phyloP scores from a whole-genome alignment of 2,329 filamentous ascomycete species.

The Pseudogymnoascus sp. region DNA sequence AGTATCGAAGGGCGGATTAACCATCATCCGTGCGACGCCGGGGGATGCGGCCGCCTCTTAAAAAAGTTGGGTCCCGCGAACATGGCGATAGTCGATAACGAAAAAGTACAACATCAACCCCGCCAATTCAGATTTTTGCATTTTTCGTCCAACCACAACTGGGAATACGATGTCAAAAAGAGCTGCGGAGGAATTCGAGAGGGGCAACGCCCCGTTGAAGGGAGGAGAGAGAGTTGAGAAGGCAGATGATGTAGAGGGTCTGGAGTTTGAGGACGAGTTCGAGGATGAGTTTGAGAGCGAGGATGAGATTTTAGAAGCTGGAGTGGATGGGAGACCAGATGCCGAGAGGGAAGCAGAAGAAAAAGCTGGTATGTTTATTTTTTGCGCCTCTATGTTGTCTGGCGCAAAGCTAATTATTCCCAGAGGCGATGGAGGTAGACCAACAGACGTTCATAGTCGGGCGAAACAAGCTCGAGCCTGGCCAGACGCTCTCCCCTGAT shows the following conservation, averaged over 20 bases:
- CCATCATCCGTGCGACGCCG: neutral
- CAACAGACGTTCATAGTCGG: slow-evolving; percentile 94
- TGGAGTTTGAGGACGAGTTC: slow-evolving; percentile 93
- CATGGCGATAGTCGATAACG: slow-evolving; percentile 18
- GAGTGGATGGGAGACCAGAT: slow-evolving; percentile 87
- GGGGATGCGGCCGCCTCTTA: slow-evolving; percentile 3
- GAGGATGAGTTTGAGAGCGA: slow-evolving; percentile 86
- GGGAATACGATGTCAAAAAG: slow-evolving; percentile 51
- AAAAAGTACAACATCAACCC: slow-evolving; percentile 14
- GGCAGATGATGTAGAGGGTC: slow-evolving; percentile 62
- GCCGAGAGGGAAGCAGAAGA: slow-evolving; percentile 89
- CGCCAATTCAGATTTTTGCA: slow-evolving; percentile 3
- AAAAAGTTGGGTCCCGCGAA: slow-evolving; percentile 7
- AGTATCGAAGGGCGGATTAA: slow-evolving; percentile 3
- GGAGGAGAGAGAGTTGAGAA: slow-evolving; percentile 54
- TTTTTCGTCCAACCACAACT: slow-evolving; percentile 5
- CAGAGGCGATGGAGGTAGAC: slow-evolving; percentile 85
- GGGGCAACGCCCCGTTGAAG: slow-evolving; percentile 48
- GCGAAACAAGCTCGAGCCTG: slow-evolving; percentile 81
- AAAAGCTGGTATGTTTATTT: slow-evolving; percentile 50
- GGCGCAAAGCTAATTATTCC: slow-evolving; percentile 18
- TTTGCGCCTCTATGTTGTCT: neutral
- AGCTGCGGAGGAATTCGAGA: slow-evolving; percentile 43
- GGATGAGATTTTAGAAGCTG: slow-evolving; percentile 90
- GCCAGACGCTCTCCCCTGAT: slow-evolving; percentile 86